phyloP scores from a whole-genome alignment of 2,329 filamentous ascomycete species.

The Emericellopsis cladophorae region DNA sequence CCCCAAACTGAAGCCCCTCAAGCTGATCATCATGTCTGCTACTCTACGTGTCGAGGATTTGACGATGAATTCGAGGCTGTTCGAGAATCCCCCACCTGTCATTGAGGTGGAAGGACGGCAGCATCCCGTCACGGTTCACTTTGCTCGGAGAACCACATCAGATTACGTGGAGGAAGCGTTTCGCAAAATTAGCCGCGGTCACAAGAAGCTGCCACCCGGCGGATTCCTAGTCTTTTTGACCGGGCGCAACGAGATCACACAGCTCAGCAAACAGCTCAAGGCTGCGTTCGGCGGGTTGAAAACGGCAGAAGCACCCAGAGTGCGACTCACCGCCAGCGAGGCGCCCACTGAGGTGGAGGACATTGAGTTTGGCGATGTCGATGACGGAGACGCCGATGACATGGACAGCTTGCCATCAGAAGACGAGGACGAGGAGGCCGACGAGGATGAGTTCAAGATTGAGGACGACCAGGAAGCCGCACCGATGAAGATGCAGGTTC shows the following conservation, averaged over 20 bases:
- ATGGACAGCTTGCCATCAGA: constrained; percentile 45
- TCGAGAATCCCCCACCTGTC: constrained; percentile 66
- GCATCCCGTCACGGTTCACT: constrained; percentile 81
- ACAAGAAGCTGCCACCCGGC: constrained; percentile 79
- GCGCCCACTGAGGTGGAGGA: constrained; percentile 76
- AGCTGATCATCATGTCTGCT: constrained; percentile 96
- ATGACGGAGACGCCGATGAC: constrained; percentile 49
- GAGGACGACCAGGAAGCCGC: constrained; percentile 49
- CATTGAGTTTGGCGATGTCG: constrained; percentile 62
- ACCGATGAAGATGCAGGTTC: constrained; percentile 65
- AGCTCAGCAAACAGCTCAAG: constrained; percentile 69
- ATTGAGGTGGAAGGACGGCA: constrained; percentile 87
- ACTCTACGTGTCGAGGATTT: constrained; percentile 87
- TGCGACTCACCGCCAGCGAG: constrained; percentile 65
- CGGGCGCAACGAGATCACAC: constrained; percentile 80
- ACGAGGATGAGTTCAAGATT: constrained; percentile 56
- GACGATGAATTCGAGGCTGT: constrained; percentile 70
- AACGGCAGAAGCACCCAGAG: constrained; percentile 47
- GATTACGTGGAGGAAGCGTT: constrained; percentile 91
- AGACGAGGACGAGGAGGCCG: constrained; percentile 42
- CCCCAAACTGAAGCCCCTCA: constrained; percentile 61
- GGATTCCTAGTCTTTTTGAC: constrained; percentile 92
- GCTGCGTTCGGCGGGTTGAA: constrained; percentile 48
- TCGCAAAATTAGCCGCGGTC: constrained; percentile 74
- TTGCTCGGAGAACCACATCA: constrained; percentile 65